A percentile compares a stretch with the other conserved stretches of the same genome.
Evolutionary conservation across 2,329 filamentous ascomycete genomes (phyloP).

Genomic region (Penicillium sp.): DNA sequence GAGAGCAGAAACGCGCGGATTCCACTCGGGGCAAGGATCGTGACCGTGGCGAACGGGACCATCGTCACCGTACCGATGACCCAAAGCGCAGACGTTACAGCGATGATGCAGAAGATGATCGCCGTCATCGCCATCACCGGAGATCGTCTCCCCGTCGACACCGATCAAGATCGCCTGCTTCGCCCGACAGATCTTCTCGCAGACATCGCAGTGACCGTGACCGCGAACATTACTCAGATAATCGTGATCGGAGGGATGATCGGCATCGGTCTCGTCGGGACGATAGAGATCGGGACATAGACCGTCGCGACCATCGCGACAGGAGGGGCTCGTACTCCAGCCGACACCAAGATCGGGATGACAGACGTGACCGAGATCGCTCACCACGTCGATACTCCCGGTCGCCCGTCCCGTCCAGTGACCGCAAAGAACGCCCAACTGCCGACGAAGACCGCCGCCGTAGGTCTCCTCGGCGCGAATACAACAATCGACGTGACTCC

Average conservation of each 20-base stretch:
- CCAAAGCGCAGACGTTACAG: conserved; percentile 26
- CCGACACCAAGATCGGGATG: conserved; percentile 24
- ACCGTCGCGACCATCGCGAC: conserved; percentile 19
- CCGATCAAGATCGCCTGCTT: conserved; percentile 24
- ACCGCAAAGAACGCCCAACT: conserved; percentile 9
- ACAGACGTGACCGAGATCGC: conserved; percentile 23
- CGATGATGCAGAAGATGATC: conserved; percentile 25
- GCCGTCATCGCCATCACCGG: conserved; percentile 20
- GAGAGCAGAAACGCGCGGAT: conserved; percentile 23
- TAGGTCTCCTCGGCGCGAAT: conserved; percentile 22
- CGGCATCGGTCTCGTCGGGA: conserved; percentile 12
- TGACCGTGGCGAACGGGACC: conserved; percentile 18
- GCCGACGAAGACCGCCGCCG: conserved; percentile 18
- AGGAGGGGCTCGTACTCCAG: conserved; percentile 22
- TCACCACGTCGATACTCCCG: conserved; percentile 25
- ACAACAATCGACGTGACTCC: conserved; percentile 20
- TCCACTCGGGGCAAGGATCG: conserved; percentile 19
- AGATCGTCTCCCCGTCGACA: conserved; percentile 25
- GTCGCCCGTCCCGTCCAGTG: conserved; percentile 20
- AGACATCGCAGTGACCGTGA: conserved; percentile 27
- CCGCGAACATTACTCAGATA: conserved; percentile 9
- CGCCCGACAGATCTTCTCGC: conserved; percentile 23
- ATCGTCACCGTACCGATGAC: conserved; percentile 22
- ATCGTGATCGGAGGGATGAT: conserved; percentile 15
- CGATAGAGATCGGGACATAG: conserved; percentile 15